Evolutionary conservation across 2,329 filamentous ascomycete genomes (phyloP), one percentile per base, ranked within the genome.

Genomic region (Lomentospora prolificans): DNA sequence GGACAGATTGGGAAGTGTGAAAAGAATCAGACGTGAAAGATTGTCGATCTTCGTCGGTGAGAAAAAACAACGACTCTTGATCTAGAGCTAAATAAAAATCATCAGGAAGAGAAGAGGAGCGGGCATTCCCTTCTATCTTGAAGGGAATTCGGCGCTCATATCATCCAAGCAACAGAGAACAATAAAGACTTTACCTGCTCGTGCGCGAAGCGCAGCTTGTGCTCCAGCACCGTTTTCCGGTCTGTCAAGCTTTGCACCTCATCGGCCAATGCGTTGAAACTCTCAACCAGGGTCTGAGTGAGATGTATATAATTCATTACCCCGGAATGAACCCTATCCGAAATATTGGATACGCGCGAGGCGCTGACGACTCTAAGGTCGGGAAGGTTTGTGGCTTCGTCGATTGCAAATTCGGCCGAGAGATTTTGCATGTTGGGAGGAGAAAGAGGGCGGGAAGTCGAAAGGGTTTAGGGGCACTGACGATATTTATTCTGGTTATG

Each of bases 51-150:
- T 71, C 66, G 75, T 74, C 77, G 74, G 75, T 70, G 64, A 59
- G 60, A 59, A 60, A 66, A n/a, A n/a, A n/a, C n/a, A n/a, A 77
- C 74, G 80, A 77, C 84, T 89, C 79, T 77, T 85, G 86, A 87
- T 89, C 86, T 89, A 89, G 86, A 90, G 86, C 86, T 89, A 89
- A 86, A 67, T 67, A 64, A 64, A 27, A 24, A 56, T 72, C 70
- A 74, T 76, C 74, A 76, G 46, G 33, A 57, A 57, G 55, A 63
- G 55, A 52, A 31, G 51, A 19, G 24, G 55, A 25, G n/a, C n/a
- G n/a, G n/a, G n/a, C n/a, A n/a, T n/a, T n/a, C n/a, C n/a, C n/a
- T n/a, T n/a, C n/a, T n/a, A n/a, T n/a, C n/a, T n/a, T n/a, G n/a
- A n/a, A n/a, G n/a, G n/a, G n/a, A n/a, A n/a, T n/a, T n/a, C n/a